Evolutionary conservation across 2,329 filamentous ascomycete species (phyloP).

Genomic region (Arthrobotrys megalospora): DNA sequence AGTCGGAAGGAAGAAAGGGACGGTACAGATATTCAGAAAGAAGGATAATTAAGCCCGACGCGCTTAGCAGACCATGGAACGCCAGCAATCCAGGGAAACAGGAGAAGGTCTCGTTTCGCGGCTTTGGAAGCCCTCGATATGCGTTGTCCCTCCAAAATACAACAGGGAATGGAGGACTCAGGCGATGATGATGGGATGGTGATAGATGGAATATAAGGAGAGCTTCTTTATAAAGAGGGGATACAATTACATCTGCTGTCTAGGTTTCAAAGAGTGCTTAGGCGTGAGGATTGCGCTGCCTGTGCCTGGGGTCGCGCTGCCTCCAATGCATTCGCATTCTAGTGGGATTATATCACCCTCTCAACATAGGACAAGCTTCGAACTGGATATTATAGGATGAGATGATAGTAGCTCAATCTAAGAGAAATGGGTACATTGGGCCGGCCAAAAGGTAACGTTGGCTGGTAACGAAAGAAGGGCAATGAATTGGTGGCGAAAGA

Average conservation of each 20-base stretch:
- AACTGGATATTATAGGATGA: not conserved
- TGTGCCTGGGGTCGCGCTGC: not conserved
- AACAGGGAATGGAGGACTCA: not conserved
- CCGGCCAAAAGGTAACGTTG: conserved; percentile 9
- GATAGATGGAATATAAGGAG: not conserved
- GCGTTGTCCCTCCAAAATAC: conserved; percentile 14
- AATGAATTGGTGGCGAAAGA: conserved; percentile 7
- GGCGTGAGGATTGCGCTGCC: not conserved
- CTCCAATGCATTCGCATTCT: not conserved
- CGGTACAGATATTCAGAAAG: not conserved
- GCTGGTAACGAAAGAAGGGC: not conserved
- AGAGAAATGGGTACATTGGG: not conserved
- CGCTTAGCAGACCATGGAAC: not conserved
- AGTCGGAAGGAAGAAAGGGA: not conserved
- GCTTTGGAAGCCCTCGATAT: not conserved
- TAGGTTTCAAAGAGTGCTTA: not conserved
- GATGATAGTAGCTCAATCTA: not conserved
- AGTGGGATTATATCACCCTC: not conserved
- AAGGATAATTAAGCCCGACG: not conserved
- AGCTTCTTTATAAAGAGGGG: not conserved
- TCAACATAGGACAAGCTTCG: not conserved
- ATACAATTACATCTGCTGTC: not conserved
- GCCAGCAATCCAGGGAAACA: not conserved
- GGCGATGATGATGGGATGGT: not conserved
- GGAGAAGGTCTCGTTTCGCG: not conserved